Evolutionary conservation across 2,329 filamentous ascomycete genomes (phyloP), one percentile per base, ranked within the genome.

Genomic region (Aspergillus unguis): DNA sequence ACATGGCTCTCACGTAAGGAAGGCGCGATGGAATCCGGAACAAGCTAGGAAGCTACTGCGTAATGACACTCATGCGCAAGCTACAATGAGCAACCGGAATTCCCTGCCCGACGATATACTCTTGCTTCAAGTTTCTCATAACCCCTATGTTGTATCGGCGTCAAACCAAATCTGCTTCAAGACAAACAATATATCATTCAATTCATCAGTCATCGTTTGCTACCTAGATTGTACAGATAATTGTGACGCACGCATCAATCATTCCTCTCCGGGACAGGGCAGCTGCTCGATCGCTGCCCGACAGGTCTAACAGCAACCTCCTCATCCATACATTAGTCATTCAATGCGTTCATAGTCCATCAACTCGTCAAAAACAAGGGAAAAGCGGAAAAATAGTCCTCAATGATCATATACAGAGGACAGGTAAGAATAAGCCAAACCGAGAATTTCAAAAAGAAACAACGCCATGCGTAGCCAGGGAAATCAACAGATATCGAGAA

Each of bases 141-240:
- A 17, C 17, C 17, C 17, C 17, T 17, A 17, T 17, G 17, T 17
- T 17, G 17, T 17, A 17, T 17, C 17, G 17, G 17, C 17, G 17
- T 17, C 17, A 17, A 17, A 17, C 17, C 17, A 17, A 17, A 17
- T 17, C 17, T 17, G 17, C 17, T 17, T 17, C 17, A 36, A n/a
- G 6, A 4, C n/a, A n/a, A n/a, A 36, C 10, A 40, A 26, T 10
- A 25, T 8, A 36, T 45, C 32, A n/a, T 32, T 44, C 43, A 44
- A 58, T 53, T 58, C 55, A 58, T 58, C 42, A 53, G 36, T 59
- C 57, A 55, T 58, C 49, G 45, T 53, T 38, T n/a, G 41, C 11
- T 23, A 31, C 27, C 17, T 44, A 25, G n/a, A 31, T 17, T 17
- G 17, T 17, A 17, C 17, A 17, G 17, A 17, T 17, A 17, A 17